Conservation (phyloP, 495 filamentous ascomycete species). For the Cudoniella acicularis region DNA sequence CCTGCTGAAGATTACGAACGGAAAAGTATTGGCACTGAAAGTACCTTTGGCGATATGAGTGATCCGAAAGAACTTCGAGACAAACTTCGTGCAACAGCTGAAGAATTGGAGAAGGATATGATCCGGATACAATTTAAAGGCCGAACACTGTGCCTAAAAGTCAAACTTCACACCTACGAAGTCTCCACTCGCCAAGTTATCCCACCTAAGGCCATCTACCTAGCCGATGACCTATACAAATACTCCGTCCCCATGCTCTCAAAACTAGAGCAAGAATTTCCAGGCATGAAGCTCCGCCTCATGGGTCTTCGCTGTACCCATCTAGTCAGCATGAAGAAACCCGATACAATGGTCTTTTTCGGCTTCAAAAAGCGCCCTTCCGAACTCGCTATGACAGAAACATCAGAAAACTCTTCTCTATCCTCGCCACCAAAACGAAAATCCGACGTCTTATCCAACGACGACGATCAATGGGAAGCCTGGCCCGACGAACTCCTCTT, state of each 20-base stretch:
- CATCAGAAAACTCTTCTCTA: slow-evolving; percentile 2
- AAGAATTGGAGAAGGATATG: slow-evolving; percentile 88
- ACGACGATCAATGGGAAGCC: slow-evolving; percentile 56
- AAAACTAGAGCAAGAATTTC: slow-evolving; percentile 83
- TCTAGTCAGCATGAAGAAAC: slow-evolving; percentile 78
- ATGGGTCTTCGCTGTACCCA: slow-evolving; percentile 88
- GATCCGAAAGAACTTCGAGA: slow-evolving; percentile 63
- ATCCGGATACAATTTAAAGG: slow-evolving; percentile 78
- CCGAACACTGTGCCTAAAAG: slow-evolving; percentile 82
- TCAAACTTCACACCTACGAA: slow-evolving; percentile 93
- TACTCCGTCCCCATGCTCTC: slow-evolving; percentile 77
- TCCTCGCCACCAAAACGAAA: slow-evolving; percentile 17
- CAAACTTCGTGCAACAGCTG: slow-evolving; percentile 74
- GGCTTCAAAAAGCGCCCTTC: slow-evolving; percentile 43
- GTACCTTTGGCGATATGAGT: slow-evolving; percentile 80
- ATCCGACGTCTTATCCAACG: slow-evolving; percentile 15
- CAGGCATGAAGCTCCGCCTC: slow-evolving; percentile 74
- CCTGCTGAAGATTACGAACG: slow-evolving; percentile 88
- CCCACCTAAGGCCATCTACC: slow-evolving; percentile 64
- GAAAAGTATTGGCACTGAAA: slow-evolving; percentile 92
- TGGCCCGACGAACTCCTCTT: slow-evolving; percentile 65
- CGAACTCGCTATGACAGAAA: slow-evolving; percentile 1
- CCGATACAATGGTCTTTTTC: slow-evolving; percentile 72
- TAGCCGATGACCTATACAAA: slow-evolving; percentile 78
- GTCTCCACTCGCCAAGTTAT: slow-evolving; percentile 79